Evolutionary conservation across 1,139 yeast species (phyloP), one percentile per base, ranked within the genome.

Genomic region (Saccharomyces hybrid): DNA sequence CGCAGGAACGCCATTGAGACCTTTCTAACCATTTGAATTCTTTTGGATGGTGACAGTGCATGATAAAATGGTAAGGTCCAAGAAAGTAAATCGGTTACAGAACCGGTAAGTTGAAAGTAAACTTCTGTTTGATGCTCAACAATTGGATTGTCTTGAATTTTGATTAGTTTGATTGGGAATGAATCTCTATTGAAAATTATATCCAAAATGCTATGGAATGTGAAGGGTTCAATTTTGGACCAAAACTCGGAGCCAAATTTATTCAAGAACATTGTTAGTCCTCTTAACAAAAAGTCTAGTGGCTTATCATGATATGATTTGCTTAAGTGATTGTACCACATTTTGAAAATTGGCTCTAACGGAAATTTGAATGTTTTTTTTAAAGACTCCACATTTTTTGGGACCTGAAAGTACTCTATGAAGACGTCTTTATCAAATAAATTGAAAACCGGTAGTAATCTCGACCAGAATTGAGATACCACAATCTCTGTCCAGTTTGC

Each of bases 401-500:
- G 84, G 0, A 67, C 58, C 53, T 77, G 72, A 20, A 84, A 65
- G 32, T 70, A 67, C 3, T 70, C 67, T 11, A 73, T 55, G 28
- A 83, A 73, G 0, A 78, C 73, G 8, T 72, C 71, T 5, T 68
- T 60, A n/a, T 75, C 75, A 48, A 78, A 67, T 3, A 76, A 62
- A 30, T 71, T 69, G 31, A 83, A 60, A 0, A 86, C 52, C 0
- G 76, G 73, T 8, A 66, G 58, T 48, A 81, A 63, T 56, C 74
- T 75, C 11, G 72, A 65, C 88, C 91, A 86, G 64, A 84, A 85
- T 11, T 63, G 63, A 11, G 74, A 67, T 34, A 85, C 78, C 4
- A 70, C 66, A 0, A 63, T 66, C 23, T 76, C 79, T 28, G 72
- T 72, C 66, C 78, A 83, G 56, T 66, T 73, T 1, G 70, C 68